Evolutionary conservation across 352 stramenopile genomes (phyloP), one percentile per base, ranked within the genome.

Genomic region (Pythium aristosporum): DNA sequence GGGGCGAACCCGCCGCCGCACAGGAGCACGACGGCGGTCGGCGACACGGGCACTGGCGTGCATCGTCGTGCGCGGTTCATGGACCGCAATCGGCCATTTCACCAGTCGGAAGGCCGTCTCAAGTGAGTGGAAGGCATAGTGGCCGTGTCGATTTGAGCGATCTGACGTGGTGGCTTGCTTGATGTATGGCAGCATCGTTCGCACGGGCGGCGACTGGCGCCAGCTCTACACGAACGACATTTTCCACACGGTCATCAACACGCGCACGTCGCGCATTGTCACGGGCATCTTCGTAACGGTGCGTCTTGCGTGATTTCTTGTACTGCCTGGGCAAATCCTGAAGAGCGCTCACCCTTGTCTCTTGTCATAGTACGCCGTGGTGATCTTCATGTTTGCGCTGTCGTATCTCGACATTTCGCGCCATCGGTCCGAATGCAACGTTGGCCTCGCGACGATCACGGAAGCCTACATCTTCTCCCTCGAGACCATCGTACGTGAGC

Each of bases 221-320:
- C 74, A 80, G 63, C 88, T 92, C 65, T 95, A 95, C 74, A 90
- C 74, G 66, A 76, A 95, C 28, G 86, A 95, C 63, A 70, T 88
- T 32, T 95, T 93, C 77, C 86, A 95, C 72, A 93, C 87, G 43
- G 72, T 95, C 28, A 91, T 95, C 67, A 91, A 95, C 74, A 95
- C 87, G 39, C 78, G 80, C 67, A 93, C 87, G 28, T 90, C 79
- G 55, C 78, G 80, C 50, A 92, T 95, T 49, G 74, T 93, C 57
- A 80, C 72, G 53, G 86, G 84, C 30, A 88, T 95, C 63, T 92
- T 93, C 66, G 46, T 86, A 30, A 68, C 80, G 57, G 86, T 93
- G 48, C 36, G 84, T 73, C 15, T 30, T 15, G 25, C 25, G 25
- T 30, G 25, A 55, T 57, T 18, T 15, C 57, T 2, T 32, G 5